Evolutionary conservation across 495 filamentous ascomycete genomes (phyloP).

Genomic region (Xylaria longipes): DNA sequence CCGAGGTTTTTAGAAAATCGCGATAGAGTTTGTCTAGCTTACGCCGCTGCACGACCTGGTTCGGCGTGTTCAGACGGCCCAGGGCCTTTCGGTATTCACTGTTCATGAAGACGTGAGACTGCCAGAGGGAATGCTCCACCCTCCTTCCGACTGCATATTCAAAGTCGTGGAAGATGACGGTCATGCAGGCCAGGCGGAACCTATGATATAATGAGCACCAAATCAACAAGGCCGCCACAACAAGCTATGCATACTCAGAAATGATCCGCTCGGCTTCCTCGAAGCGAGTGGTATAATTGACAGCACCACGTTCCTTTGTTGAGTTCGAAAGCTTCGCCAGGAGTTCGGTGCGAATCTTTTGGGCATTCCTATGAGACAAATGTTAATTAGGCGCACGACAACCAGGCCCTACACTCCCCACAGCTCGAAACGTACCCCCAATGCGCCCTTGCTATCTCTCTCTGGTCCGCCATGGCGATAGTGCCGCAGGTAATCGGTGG

Average conservation of each 20-base stretch:
- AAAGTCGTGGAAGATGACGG: slow-evolving; percentile 75
- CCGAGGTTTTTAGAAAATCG: slow-evolving; percentile 82
- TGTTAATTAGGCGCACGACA: slow-evolving; percentile 23
- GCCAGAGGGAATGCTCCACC: slow-evolving; percentile 78
- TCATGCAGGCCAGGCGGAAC: slow-evolving; percentile 72
- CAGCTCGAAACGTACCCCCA: slow-evolving; percentile 36
- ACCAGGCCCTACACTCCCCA: background rate
- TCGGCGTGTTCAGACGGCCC: slow-evolving; percentile 49
- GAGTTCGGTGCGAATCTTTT: slow-evolving; percentile 40
- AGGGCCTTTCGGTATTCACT: slow-evolving; percentile 71
- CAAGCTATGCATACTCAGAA: slow-evolving; percentile 36
- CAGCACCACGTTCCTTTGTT: slow-evolving; percentile 35
- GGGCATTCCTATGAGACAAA: slow-evolving; percentile 34
- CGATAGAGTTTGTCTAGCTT: slow-evolving; percentile 82
- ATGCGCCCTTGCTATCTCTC: slow-evolving; percentile 35
- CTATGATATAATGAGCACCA: slow-evolving; percentile 51
- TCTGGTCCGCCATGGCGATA: slow-evolving; percentile 34
- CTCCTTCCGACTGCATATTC: slow-evolving; percentile 66
- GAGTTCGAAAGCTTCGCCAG: slow-evolving; percentile 33
- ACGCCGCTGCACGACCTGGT: slow-evolving; percentile 74
- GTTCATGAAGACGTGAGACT: slow-evolving; percentile 77
- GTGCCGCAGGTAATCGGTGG: slow-evolving; percentile 10
- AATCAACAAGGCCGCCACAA: slow-evolving; percentile 19
- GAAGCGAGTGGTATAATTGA: slow-evolving; percentile 39
- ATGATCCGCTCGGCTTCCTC: slow-evolving; percentile 38